phyloP scores from a whole-genome alignment of 108 stramenopile species.

The Nitzschia sp. region DNA sequence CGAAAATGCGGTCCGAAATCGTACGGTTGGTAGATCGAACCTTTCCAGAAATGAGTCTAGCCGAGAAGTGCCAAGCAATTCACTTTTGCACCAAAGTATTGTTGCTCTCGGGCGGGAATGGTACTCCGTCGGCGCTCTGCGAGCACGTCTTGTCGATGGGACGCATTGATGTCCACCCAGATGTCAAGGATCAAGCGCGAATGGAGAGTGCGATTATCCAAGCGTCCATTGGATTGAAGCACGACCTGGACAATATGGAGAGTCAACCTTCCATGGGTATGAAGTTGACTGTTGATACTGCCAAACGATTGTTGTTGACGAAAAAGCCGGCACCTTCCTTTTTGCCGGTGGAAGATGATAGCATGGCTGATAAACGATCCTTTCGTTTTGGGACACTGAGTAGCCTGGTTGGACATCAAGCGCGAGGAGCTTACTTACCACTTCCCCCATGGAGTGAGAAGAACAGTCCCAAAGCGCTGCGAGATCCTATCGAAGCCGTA shows the following conservation, averaged over 20 bases:
- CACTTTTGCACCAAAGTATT: slow-evolving; percentile 92
- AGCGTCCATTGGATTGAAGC: slow-evolving; percentile 47
- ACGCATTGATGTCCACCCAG: slow-evolving; percentile 86
- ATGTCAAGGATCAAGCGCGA: slow-evolving; percentile 95
- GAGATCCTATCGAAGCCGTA: slow-evolving; percentile 58
- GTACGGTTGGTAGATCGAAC: slow-evolving; percentile 78
- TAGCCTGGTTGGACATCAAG: slow-evolving; percentile 69
- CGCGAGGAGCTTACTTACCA: slow-evolving; percentile 68
- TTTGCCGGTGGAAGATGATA: slow-evolving; percentile 60
- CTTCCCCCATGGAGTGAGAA: slow-evolving; percentile 87
- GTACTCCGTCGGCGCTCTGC: slow-evolving; percentile 41
- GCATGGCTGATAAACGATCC: slow-evolving; percentile 26
- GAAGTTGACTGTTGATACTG: slow-evolving; percentile 41
- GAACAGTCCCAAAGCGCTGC: slow-evolving; percentile 72
- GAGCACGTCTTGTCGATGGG: slow-evolving; percentile 94
- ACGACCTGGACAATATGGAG: slow-evolving; percentile 58
- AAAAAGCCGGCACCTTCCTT: slow-evolving; percentile 65
- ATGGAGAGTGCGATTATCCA: slow-evolving; percentile 85
- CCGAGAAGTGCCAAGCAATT: slow-evolving; percentile 89
- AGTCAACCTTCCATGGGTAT: slow-evolving; percentile 6
- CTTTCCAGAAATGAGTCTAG: slow-evolving; percentile 64
- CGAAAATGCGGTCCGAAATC: slow-evolving; percentile 70
- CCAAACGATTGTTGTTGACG: slow-evolving; percentile 49
- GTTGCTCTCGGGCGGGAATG: slow-evolving; percentile 19
- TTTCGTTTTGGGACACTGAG: slow-evolving; percentile 89